Evolutionary conservation across 257 asterid genomes (phyloP).

Genomic region (Solanum ossicruentum): DNA sequence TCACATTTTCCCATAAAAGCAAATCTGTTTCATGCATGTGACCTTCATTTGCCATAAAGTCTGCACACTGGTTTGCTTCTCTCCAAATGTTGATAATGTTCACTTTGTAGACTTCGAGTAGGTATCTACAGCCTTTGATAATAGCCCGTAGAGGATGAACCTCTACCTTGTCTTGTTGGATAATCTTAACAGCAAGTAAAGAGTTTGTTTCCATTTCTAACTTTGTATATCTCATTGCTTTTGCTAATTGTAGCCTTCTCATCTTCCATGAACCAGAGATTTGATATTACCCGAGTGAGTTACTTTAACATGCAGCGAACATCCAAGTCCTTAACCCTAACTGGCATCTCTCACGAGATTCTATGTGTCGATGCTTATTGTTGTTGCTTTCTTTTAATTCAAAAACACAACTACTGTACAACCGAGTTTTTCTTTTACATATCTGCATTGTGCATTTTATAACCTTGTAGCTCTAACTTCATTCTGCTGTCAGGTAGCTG

Average conservation of each 20-base stretch:
- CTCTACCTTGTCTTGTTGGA: not conserved
- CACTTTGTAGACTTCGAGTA: not conserved
- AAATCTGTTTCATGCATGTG: not conserved
- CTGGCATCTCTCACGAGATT: not conserved
- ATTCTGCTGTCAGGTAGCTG: slow-evolving; percentile 36
- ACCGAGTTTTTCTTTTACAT: not conserved
- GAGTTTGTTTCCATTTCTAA: not conserved
- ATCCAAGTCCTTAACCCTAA: not conserved
- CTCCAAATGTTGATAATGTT: not conserved
- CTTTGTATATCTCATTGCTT: not conserved
- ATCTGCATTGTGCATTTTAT: not conserved
- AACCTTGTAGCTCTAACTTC: not conserved
- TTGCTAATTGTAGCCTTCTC: not conserved
- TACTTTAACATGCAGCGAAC: not conserved
- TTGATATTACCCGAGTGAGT: not conserved
- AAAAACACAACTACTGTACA: not conserved
- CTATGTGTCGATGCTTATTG: not conserved
- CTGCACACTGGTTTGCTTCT: not conserved
- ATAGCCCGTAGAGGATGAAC: not conserved
- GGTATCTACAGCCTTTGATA: not conserved
- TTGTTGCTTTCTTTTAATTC: not conserved
- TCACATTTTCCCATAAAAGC: not conserved
- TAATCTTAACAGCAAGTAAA: not conserved
- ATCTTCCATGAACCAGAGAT: not conserved
- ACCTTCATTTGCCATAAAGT: not conserved